These are phyloP conservation scores for Aphanomyces astaci DNA, from an alignment of 352 stramenopile species.

Conservation along the genomic window DNA sequence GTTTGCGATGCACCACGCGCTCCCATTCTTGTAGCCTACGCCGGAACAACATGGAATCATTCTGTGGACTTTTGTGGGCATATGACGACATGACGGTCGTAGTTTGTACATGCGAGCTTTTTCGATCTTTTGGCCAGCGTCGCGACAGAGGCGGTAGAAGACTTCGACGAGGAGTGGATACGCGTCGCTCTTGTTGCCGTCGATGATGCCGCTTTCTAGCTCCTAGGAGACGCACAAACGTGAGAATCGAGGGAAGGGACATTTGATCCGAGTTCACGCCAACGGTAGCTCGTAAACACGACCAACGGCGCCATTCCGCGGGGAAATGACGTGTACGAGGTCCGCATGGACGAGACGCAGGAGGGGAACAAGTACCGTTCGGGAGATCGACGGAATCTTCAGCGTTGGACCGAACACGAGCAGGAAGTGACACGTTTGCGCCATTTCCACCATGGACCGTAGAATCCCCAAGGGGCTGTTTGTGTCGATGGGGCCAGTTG, in stretches of 20 bases:
- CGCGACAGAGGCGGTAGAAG: slow-evolving; percentile 2
- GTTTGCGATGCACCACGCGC: slow-evolving; percentile 56
- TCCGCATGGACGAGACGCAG: background rate
- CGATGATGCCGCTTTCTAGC: slow-evolving; percentile 16
- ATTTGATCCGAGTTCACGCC: background rate
- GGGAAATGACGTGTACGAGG: background rate
- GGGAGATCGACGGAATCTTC: slow-evolving; percentile 59
- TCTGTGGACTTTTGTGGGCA: slow-evolving; percentile 1
- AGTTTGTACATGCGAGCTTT: slow-evolving; percentile 16
- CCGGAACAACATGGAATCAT: background rate
- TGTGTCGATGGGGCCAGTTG: background rate
- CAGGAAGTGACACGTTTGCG: slow-evolving; percentile 73
- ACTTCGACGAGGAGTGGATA: slow-evolving; percentile 14
- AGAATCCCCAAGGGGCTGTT: slow-evolving; percentile 12
- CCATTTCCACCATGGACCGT: slow-evolving; percentile 37
- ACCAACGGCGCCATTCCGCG: background rate
- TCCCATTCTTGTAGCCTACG: slow-evolving; percentile 78
- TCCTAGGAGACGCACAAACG: background rate
- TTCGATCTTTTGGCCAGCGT: slow-evolving; percentile 17
- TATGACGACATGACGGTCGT: background rate
- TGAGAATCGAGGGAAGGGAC: background rate
- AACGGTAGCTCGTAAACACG: background rate
- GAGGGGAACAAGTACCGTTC: slow-evolving; percentile 42
- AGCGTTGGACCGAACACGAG: slow-evolving; percentile 56
- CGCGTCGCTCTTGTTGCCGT: background rate